Evolutionary conservation across 495 filamentous ascomycete species (phyloP).

Genomic region (Trichoderma orchidacearum): DNA sequence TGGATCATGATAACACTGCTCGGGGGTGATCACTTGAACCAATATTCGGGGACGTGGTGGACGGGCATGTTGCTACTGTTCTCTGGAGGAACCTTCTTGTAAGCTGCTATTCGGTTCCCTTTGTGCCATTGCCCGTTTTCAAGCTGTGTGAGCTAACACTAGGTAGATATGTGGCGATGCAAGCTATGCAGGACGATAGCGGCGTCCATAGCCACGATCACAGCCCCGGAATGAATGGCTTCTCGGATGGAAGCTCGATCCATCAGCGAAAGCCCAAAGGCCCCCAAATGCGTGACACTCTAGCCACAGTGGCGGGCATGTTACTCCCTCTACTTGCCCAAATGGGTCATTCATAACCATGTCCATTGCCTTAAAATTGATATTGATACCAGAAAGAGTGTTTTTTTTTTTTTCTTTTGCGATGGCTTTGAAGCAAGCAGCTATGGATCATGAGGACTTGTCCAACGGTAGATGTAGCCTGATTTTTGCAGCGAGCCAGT

Average conservation of each 20-base stretch:
- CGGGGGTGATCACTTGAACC: slow-evolving; percentile 37
- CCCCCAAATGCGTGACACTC: slow-evolving; percentile 47
- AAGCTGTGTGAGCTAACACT: slow-evolving; percentile 8
- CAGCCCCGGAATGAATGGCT: slow-evolving; percentile 46
- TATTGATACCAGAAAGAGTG: no score
- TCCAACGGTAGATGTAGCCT: no score
- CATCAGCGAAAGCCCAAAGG: slow-evolving; percentile 34
- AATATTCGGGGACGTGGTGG: slow-evolving; percentile 52
- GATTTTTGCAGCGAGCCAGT: no score
- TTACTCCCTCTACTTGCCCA: slow-evolving; percentile 77
- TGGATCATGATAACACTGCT: slow-evolving; percentile 65
- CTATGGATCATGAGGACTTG: no score
- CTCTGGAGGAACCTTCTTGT: slow-evolving; percentile 92
- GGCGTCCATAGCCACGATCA: slow-evolving; percentile 32
- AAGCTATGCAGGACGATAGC: slow-evolving; percentile 84
- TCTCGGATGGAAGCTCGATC: slow-evolving; percentile 38
- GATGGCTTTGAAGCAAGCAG: no score
- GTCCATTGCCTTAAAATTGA: background rate
- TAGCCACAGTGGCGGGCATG: slow-evolving; percentile 79
- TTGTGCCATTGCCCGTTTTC: background rate
- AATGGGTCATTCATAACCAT: slow-evolving; percentile 47
- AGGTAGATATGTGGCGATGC: slow-evolving; percentile 89
- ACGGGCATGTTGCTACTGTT: slow-evolving; percentile 88
- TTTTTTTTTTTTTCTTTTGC: no score
- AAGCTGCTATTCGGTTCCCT: slow-evolving; percentile 19